These are phyloP conservation scores for Colletotrichum spinosum DNA, from an alignment of 2,329 filamentous ascomycete genomes.

Conservation along the genomic window DNA sequence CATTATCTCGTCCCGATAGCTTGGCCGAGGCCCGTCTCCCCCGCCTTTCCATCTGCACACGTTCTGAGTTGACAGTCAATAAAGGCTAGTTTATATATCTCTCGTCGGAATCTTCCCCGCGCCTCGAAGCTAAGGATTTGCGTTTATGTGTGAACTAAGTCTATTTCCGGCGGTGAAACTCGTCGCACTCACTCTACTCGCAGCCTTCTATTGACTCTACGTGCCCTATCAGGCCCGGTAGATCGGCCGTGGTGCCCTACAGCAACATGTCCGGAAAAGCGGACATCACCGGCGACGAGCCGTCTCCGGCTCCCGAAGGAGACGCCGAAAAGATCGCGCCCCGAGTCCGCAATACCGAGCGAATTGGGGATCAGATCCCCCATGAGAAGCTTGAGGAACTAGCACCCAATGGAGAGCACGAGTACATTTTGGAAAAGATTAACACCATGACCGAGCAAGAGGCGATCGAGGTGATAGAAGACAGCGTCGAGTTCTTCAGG, in stretches of 20 bases:
- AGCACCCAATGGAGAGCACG: slow-evolving; percentile 56
- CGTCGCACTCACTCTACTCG: too few relatives aligned
- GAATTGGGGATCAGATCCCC: slow-evolving; percentile 51
- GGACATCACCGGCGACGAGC: slow-evolving; percentile 22
- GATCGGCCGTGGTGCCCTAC: slow-evolving; percentile 1
- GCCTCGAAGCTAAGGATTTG: neutral
- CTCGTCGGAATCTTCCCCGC: neutral
- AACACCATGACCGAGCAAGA: slow-evolving; percentile 57
- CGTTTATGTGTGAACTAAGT: too few relatives aligned
- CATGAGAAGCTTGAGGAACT: slow-evolving; percentile 53
- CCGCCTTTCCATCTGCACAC: slow-evolving; percentile 27
- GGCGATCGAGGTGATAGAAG: slow-evolving; percentile 52
- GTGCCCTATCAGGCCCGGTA: neutral
- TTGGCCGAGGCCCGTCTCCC: slow-evolving; percentile 31
- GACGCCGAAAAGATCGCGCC: slow-evolving; percentile 31
- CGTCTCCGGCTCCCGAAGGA: slow-evolving; percentile 16
- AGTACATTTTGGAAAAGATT: slow-evolving; percentile 55
- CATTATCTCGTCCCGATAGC: slow-evolving; percentile 27
- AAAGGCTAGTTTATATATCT: slow-evolving; percentile 15
- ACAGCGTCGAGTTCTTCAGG: slow-evolving; percentile 52
- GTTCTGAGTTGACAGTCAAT: slow-evolving; percentile 9
- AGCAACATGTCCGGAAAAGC: slow-evolving; percentile 32
- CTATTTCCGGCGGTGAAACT: too few relatives aligned
- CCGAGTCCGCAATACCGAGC: slow-evolving; percentile 17
- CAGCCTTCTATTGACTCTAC: neutral